phyloP scores from a whole-genome alignment of 306 rosid species.

The barrel medic (Medicago truncatula) region DNA sequence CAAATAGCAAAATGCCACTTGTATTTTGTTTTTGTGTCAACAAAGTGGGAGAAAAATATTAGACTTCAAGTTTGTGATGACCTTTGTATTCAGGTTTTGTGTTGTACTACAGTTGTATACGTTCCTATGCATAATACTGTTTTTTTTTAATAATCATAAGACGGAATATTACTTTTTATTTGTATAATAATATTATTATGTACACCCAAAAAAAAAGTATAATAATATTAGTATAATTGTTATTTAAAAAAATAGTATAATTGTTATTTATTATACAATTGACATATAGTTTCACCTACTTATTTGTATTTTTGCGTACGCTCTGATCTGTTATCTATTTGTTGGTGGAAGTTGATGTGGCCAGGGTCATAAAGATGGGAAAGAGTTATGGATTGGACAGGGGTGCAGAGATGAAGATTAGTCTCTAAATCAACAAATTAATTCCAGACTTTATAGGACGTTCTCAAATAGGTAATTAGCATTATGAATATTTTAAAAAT shows the following conservation, averaged over 20 bases:
- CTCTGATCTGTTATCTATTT: not conserved
- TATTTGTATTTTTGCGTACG: slow-evolving; percentile 7
- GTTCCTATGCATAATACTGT: not conserved
- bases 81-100: not conserved
- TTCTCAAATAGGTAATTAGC: too few species aligned
- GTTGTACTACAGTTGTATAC: not conserved
- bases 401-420: too few species aligned
- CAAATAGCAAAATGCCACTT: slow-evolving; percentile 10
- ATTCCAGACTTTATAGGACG: too few species aligned
- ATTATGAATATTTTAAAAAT: too few species aligned
- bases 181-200: not conserved
- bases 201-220: too few species aligned
- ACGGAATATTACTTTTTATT: not conserved
- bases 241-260: too few species aligned
- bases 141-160: not conserved
- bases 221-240: too few species aligned
- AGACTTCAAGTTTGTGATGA: slow-evolving; percentile 4
- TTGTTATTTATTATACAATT: not conserved
- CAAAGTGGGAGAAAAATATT: not conserved
- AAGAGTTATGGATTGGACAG: not conserved
- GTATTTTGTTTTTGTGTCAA: slow-evolving; percentile 10
- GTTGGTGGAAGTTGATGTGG: slow-evolving; percentile 15
- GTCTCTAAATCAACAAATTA: too few species aligned
- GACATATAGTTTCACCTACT: slow-evolving; percentile 6
- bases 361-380: not conserved